Percentiles rank a stretch among this genome's conserved stretches.
Evolutionary conservation across 257 asterid species (phyloP).

Genomic region (Plantago major): DNA sequence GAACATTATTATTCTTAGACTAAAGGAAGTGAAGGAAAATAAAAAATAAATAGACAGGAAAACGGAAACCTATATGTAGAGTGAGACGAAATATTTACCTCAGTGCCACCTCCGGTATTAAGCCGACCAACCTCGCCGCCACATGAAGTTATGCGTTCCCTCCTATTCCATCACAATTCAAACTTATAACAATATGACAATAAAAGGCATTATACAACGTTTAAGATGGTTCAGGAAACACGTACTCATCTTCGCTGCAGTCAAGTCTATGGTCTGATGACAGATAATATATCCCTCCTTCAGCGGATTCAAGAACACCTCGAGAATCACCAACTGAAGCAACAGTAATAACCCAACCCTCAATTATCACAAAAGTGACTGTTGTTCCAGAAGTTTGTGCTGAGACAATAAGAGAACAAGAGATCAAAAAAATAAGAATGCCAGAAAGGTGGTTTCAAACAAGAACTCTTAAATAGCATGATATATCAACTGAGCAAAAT

Average conservation of each 20-base stretch:
- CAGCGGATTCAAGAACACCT: conserved; percentile 87
- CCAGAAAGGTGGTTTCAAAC: background rate
- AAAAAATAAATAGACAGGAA: background rate
- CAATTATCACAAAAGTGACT: conserved; percentile 86
- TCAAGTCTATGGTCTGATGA: conserved; percentile 99
- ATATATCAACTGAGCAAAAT: background rate
- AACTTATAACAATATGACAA: conserved; percentile 15
- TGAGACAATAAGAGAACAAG: conserved; percentile 29
- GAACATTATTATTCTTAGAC: background rate
- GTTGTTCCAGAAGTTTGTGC: conserved; percentile 97
- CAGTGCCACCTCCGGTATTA: conserved; percentile 97
- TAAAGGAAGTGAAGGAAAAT: background rate
- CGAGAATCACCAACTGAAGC: conserved; percentile 99
- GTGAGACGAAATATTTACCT: conserved; percentile 46
- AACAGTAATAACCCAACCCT: conserved; percentile 90
- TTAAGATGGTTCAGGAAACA: conserved; percentile 9
- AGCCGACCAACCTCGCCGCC: conserved; percentile 99
- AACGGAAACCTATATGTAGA: background rate
- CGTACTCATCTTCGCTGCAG: conserved; percentile 92
- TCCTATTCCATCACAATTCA: conserved; percentile 46
- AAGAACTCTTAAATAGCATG: background rate
- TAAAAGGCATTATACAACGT: background rate
- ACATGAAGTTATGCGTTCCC: conserved; percentile 83
- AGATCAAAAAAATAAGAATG: conserved; percentile 18
- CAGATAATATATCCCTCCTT: conserved; percentile 73